phyloP scores from a whole-genome alignment of 441 rosid genomes.

The Mallotus repandus region DNA sequence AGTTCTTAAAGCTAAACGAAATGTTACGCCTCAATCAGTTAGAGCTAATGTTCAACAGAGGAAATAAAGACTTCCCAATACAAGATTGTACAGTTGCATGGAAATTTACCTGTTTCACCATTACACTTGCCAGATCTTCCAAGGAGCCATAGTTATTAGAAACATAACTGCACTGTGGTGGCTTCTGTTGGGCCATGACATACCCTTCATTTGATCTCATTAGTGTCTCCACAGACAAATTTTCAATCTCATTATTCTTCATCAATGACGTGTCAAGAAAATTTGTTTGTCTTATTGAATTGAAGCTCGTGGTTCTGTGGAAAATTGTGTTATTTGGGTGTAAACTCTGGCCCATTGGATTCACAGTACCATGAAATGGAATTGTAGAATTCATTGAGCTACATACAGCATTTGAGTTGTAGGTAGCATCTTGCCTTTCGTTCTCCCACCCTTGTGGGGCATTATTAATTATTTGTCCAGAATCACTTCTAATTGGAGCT shows the following conservation, averaged over 20 bases:
- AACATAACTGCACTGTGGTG: constrained; percentile 38
- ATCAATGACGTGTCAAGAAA: constrained; percentile 31
- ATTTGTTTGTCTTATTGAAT: constrained; percentile 38
- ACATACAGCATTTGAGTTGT: constrained; percentile 30
- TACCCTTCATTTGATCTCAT: constrained; percentile 42
- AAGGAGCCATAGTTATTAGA: constrained; percentile 49
- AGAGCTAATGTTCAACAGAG: not conserved
- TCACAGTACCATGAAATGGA: constrained; percentile 29
- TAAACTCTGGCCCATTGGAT: constrained; percentile 31
- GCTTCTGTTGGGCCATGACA: constrained; percentile 42
- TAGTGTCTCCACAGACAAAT: constrained; percentile 38
- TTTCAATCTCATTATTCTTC: constrained; percentile 36
- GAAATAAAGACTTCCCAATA: constrained; percentile 3
- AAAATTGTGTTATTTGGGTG: constrained; percentile 38
- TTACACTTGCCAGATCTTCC: constrained; percentile 56
- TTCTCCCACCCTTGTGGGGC: constrained; percentile 36
- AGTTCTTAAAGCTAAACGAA: not conserved
- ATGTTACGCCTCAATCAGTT: not conserved
- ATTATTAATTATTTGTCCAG: constrained; percentile 30
- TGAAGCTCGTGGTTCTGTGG: constrained; percentile 37
- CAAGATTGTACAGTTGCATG: constrained; percentile 9
- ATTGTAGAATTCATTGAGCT: constrained; percentile 33
- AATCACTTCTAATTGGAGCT: constrained; percentile 24
- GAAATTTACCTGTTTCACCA: constrained; percentile 57
- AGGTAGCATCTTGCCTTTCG: constrained; percentile 29